Evolutionary conservation across 2,329 filamentous ascomycete species (phyloP), one percentile per base, ranked within the genome.

Genomic region (Colletotrichum musicola): DNA sequence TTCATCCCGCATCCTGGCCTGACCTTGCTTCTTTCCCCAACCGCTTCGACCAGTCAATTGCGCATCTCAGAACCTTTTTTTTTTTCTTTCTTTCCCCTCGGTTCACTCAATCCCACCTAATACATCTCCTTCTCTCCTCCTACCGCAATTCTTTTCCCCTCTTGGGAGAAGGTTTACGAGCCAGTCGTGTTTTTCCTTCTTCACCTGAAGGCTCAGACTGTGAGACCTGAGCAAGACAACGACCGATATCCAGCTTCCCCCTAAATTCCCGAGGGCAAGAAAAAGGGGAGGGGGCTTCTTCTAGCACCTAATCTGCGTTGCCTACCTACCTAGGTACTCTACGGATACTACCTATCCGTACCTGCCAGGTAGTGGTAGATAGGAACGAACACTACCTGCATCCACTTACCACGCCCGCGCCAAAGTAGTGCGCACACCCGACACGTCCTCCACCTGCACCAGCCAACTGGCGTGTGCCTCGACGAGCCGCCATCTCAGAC

Each of bases 221-320:
- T 65, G 62, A 68, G 65, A 68, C 62, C 35, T 49, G 42, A 18
- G 16, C 66, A 68, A 68, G 66, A 68, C 66, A 61, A 18, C 40
- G 22, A 44, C 27, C 40, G 22, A 44, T 47, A 44, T 51, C 49
- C 14, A 18, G 30, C 46, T 40, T 42, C 49, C 44, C 65, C 27
- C 55, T 60, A 35, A 35, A 35, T 35, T 35, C 30, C 30, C 30
- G 10, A 35, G 30, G 10, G 22, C 4, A 35, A 7, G 7, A 49
- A 49, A 59, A 58, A 68, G 44, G 66, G 55, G 56, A 42, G 25
- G 25, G 14, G n/a, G 44, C 18, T 42, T 35, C 10, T 35, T 35
- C 7, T 10, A 35, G 30, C 30, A 35, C 2, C 30, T 35, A 35
- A 35, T 10, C 30, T 35, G 30, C 30, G 27, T 35, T 35, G 12